Conservation (phyloP, 345 rosid genomes). For the Salix dunnii region DNA sequence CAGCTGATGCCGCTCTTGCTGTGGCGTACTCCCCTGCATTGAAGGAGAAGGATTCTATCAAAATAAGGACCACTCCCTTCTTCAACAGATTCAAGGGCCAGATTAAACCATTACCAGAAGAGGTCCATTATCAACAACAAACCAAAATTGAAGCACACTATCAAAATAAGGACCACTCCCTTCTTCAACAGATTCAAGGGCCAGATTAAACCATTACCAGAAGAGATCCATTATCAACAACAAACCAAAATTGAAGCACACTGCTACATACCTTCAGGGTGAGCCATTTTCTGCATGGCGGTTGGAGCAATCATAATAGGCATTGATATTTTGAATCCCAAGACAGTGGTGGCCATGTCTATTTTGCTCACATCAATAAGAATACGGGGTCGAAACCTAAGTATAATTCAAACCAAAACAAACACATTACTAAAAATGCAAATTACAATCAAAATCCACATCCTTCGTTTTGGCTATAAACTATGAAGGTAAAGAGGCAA, state of each 20-base stretch:
- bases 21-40: constrained; percentile 90
- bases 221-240: background rate
- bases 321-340: constrained; percentile 88
- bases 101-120: background rate
- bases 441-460: background rate
- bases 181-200: background rate
- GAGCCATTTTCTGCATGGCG: constrained; percentile 96
- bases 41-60: background rate
- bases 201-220: background rate
- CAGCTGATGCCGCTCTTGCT: constrained; percentile 84
- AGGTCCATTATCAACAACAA: background rate
- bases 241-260: background rate
- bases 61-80: background rate
- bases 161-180: background rate
- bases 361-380: constrained; percentile 86
- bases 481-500: background rate
- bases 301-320: constrained; percentile 98
- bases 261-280: constrained; percentile 62
- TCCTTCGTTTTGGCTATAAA: background rate
- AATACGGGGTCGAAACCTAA: constrained; percentile 84
- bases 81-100: background rate
- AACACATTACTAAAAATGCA: background rate
- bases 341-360: constrained; percentile 63
- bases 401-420: background rate
- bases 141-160: background rate